Conservation (phyloP, 805 yeast genomes). For the Saccharomycopsis fibuligera region DNA sequence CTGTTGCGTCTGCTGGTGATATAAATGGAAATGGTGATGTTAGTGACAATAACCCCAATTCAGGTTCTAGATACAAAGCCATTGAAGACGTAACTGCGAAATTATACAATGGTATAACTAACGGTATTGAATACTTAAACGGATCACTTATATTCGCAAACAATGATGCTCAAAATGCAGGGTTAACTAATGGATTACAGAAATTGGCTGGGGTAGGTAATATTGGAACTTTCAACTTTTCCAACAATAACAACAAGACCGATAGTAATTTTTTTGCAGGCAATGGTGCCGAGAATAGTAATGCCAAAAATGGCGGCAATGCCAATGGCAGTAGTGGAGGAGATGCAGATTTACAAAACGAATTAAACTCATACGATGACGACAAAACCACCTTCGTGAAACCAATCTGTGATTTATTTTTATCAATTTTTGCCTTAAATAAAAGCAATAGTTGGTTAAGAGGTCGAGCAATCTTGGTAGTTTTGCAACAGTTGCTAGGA, state of each 20-base stretch:
- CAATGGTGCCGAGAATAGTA: neutral
- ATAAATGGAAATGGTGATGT: neutral
- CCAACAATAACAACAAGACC: neutral
- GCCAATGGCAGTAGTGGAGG: conserved; percentile 25
- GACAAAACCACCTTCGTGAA: conserved; percentile 54
- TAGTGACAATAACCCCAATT: neutral
- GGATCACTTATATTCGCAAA: conserved; percentile 15
- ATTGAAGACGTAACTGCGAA: conserved; percentile 27
- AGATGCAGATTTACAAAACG: conserved; percentile 46
- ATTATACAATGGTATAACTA: conserved; percentile 29
- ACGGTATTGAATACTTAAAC: conserved; percentile 20
- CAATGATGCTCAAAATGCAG: conserved; percentile 13
- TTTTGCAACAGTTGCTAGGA: conserved; percentile 81
- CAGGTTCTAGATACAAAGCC: conserved; percentile 4
- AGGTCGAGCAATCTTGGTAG: conserved; percentile 75
- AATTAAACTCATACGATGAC: conserved; percentile 38
- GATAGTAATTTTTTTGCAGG: conserved; percentile 4
- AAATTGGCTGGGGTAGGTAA: neutral
- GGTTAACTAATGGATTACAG: conserved; percentile 5
- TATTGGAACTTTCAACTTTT: neutral
- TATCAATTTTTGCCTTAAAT: conserved; percentile 61
- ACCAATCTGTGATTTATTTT: conserved; percentile 73
- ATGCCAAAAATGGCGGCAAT: neutral
- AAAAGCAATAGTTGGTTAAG: conserved; percentile 69
- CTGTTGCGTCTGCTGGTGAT: neutral